These are phyloP conservation scores for Silene uniflora DNA, from an alignment of 148 eudicot genomes.

Conservation along the genomic window DNA sequence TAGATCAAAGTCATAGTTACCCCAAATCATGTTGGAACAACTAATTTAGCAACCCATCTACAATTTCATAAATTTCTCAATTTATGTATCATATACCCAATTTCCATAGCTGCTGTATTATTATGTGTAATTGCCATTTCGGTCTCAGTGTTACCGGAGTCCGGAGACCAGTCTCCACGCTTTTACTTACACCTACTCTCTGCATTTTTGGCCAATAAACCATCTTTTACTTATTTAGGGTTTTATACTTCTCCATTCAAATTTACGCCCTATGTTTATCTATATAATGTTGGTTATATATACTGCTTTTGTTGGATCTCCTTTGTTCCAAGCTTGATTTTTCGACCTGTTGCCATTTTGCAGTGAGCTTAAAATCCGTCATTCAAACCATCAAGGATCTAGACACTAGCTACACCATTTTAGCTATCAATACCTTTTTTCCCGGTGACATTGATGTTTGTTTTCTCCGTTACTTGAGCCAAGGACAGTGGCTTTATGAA, in stretches of 20 bases:
- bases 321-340: neutral
- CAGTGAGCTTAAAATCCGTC: neutral
- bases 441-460: neutral
- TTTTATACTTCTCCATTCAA: neutral
- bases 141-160: too few relatives aligned
- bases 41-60: neutral
- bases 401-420: neutral
- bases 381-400: neutral
- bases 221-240: too few relatives aligned
- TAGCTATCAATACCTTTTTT: neutral
- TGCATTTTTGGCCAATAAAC: neutral
- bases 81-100: neutral
- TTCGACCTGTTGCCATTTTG: neutral
- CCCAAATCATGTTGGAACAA: neutral
- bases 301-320: neutral
- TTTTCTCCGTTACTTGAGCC: neutral
- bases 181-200: too few relatives aligned
- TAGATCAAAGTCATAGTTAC: neutral
- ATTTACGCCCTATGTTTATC: neutral
- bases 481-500: neutral
- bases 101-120: neutral
- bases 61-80: too few relatives aligned
- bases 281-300: neutral
- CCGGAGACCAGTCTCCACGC: too few relatives aligned
- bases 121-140: too few relatives aligned